A percentile compares a stretch with the other conserved stretches of the same genome.
These are phyloP conservation scores for Lomentospora prolificans DNA, from an alignment of 2,329 filamentous ascomycete genomes.

Conservation along the genomic window DNA sequence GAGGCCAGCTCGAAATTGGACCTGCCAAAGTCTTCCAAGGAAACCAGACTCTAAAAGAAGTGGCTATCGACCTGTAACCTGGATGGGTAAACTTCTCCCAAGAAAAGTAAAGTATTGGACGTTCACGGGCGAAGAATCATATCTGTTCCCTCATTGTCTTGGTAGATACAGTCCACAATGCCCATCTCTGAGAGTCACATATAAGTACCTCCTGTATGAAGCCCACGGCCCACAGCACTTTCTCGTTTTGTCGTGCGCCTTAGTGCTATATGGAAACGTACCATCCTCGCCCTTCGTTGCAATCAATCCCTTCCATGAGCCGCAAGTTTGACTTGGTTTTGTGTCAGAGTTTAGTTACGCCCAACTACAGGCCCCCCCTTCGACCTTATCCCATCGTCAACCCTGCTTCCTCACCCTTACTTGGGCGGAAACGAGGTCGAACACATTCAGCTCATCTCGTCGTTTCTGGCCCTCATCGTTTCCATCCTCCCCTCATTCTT, in stretches of 20 bases:
- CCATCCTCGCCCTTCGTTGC: not conserved
- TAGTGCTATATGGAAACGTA: too few species aligned
- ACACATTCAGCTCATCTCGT: not conserved
- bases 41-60: too few species aligned
- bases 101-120: conserved; percentile 7
- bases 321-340: too few species aligned
- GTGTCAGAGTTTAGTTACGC: too few species aligned
- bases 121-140: not conserved
- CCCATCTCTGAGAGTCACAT: not conserved
- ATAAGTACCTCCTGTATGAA: not conserved
- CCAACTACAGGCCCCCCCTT: not conserved
- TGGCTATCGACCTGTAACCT: not conserved
- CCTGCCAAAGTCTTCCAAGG: too few species aligned
- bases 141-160: not conserved
- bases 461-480: not conserved
- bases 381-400: not conserved
- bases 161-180: not conserved
- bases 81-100: not conserved
- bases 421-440: not conserved
- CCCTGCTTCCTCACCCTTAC: not conserved
- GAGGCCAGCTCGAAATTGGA: too few species aligned
- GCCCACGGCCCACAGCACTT: not conserved
- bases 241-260: too few species aligned
- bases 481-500: not conserved
- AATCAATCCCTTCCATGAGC: too few species aligned